Percentiles rank a stretch among this genome's conserved stretches.
Conservation (phyloP, 352 stramenopile species). For the Pythium angustatum region DNA sequence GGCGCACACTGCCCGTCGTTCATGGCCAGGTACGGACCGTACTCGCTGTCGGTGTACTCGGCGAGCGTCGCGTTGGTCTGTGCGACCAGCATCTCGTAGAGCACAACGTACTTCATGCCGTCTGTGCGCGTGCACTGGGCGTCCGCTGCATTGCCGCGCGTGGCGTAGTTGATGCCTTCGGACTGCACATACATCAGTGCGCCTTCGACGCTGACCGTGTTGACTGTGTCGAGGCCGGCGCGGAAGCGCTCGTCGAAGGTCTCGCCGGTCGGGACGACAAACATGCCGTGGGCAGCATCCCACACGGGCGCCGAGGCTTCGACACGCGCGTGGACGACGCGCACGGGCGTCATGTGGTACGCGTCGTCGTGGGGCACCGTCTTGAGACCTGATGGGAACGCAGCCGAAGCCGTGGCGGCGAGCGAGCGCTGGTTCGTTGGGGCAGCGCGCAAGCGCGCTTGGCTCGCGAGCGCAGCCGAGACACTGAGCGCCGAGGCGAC, state of each 20-base stretch:
- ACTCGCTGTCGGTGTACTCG: conserved; percentile 47
- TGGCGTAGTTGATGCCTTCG: conserved; percentile 71
- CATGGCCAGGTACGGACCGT: conserved; percentile 46
- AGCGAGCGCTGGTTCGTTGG: not conserved
- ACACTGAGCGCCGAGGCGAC: not conserved
- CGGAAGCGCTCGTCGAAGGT: conserved; percentile 54
- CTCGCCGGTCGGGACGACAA: too few relatives aligned
- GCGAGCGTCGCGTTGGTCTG: conserved; percentile 52
- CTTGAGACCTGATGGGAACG: too few relatives aligned
- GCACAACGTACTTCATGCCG: conserved; percentile 48
- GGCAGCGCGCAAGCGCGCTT: not conserved
- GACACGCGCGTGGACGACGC: conserved; percentile 65
- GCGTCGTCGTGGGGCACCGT: not conserved
- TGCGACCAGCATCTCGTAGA: conserved; percentile 52
- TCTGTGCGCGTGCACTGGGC: conserved; percentile 61
- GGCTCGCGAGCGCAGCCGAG: conserved; percentile 1
- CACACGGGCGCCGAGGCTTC: too few relatives aligned
- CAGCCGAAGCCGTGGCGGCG: too few relatives aligned
- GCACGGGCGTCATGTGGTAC: conserved; percentile 69
- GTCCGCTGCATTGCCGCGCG: conserved; percentile 37
- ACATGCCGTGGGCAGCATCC: too few relatives aligned
- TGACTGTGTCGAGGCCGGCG: conserved; percentile 66
- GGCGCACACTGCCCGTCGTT: conserved; percentile 43
- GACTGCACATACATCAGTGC: conserved; percentile 82
- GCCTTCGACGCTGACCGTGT: conserved; percentile 71